Conservation (phyloP, 2,329 filamentous ascomycete genomes). For the Calonectria hawksworthii region DNA sequence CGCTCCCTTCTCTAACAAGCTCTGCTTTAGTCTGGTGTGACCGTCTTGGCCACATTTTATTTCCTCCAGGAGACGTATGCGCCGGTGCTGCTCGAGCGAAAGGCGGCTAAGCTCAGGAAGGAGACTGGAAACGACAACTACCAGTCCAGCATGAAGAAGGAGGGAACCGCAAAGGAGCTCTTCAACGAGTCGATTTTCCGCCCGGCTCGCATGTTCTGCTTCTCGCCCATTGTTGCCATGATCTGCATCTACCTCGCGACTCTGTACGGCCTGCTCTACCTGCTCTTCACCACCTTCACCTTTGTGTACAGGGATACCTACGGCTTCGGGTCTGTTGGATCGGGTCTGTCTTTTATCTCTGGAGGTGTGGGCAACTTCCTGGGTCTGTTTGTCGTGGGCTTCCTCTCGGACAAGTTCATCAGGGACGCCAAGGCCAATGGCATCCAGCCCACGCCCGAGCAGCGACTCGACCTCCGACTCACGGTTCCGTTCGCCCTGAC, state of each 20-base stretch:
- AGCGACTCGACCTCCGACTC: constrained; percentile 32
- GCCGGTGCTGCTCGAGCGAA: constrained; percentile 67
- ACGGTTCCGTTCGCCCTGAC: constrained; percentile 34
- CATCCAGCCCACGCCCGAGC: constrained; percentile 28
- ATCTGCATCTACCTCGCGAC: constrained; percentile 75
- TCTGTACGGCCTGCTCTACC: constrained; percentile 71
- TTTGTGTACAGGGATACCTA: constrained; percentile 70
- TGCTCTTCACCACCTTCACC: constrained; percentile 62
- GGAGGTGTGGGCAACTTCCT: constrained; percentile 38
- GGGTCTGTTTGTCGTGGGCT: constrained; percentile 35
- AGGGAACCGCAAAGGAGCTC: constrained; percentile 43
- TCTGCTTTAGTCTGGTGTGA: constrained; percentile 8
- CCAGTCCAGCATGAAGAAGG: constrained; percentile 11
- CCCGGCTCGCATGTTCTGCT: constrained; percentile 72
- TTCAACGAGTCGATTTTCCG: constrained; percentile 68
- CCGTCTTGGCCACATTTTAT: not conserved
- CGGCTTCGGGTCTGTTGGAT: constrained; percentile 63
- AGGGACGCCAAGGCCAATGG: constrained; percentile 18
- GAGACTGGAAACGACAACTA: constrained; percentile 51
- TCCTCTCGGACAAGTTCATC: constrained; percentile 35
- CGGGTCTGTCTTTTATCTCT: constrained; percentile 38
- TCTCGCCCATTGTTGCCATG: constrained; percentile 73
- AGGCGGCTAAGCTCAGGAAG: constrained; percentile 68
- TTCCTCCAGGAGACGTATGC: constrained; percentile 65
- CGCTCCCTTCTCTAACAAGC: constrained; percentile 52